A percentile compares a stretch with the other conserved stretches of the same genome.
Evolutionary conservation across 2,329 filamentous ascomycete genomes (phyloP).

Genomic region (Colletotrichum euphorbiae): DNA sequence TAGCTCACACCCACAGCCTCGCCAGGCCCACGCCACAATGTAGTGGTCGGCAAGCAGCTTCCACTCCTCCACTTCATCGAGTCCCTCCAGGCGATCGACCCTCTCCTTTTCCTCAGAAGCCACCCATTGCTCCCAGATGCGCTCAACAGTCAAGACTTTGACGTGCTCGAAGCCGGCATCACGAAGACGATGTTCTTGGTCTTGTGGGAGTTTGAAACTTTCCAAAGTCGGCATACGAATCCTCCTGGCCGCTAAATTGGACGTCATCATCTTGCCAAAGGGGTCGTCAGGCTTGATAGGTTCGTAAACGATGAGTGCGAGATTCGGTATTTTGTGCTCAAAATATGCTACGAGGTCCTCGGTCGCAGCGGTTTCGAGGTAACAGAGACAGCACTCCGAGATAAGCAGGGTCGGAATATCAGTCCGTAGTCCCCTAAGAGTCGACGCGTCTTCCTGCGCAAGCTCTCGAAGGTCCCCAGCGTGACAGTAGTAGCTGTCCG

Average conservation of each 20-base stretch:
- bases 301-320: constrained; percentile 84
- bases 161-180: constrained; percentile 71
- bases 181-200: constrained; percentile 76
- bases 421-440: constrained; percentile 57
- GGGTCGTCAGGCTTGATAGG: constrained; percentile 85
- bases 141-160: constrained; percentile 58
- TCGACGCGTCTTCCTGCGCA: constrained; percentile 43
- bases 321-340: constrained; percentile 58
- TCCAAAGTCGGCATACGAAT: constrained; percentile 88
- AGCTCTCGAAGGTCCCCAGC: constrained; percentile 78
- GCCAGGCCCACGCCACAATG: constrained; percentile 89
- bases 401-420: constrained; percentile 83
- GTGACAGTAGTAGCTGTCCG: constrained; percentile 66
- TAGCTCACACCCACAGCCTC: constrained; percentile 57
- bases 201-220: constrained; percentile 73
- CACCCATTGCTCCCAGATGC: constrained; percentile 85
- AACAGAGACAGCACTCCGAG: constrained; percentile 96
- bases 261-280: constrained; percentile 92
- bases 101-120: constrained; percentile 77
- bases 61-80: constrained; percentile 98
- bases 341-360: constrained; percentile 75
- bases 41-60: constrained; percentile 88
- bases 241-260: constrained; percentile 84
- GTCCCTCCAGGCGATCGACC: constrained; percentile 82
- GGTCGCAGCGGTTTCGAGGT: constrained; percentile 76